Conservation (phyloP, 139 green algal species). For the Micractinium conductrix region DNA sequence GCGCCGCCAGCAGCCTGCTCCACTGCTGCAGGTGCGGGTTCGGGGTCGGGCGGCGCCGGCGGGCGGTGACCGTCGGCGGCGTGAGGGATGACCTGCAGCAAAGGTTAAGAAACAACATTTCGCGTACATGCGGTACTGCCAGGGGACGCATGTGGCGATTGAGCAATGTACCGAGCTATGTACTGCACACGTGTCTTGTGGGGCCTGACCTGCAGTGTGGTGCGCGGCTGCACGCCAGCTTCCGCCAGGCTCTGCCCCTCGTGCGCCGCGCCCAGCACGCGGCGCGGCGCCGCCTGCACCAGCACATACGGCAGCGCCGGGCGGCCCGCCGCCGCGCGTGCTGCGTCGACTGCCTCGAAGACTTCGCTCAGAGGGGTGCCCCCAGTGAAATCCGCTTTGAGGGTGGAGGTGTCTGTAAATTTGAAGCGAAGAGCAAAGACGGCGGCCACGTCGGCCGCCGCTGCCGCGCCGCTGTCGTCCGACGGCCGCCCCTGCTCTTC, state of each 20-base stretch:
- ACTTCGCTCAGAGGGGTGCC: constrained; percentile 13
- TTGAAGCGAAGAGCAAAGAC: constrained; percentile 13
- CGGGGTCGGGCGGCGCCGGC: not conserved
- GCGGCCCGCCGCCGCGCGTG: not conserved
- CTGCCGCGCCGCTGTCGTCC: not conserved
- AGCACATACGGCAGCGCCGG: constrained; percentile 22
- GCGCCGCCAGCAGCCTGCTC: not conserved
- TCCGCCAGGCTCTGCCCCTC: constrained; percentile 1
- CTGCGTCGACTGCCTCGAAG: constrained; percentile 15
- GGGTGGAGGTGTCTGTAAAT: not conserved
- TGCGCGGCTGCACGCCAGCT: constrained; percentile 19
- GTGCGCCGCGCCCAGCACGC: constrained; percentile 10
- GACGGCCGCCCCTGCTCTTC: not conserved
- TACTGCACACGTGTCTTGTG: too few species aligned
- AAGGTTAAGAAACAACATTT: too few species aligned
- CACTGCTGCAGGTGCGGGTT: not conserved
- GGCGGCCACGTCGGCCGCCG: not conserved
- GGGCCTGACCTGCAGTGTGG: constrained; percentile 27
- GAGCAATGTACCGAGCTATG: too few species aligned
- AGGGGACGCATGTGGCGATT: too few species aligned
- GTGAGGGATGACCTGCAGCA: constrained; percentile 8
- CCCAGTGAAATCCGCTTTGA: not conserved
- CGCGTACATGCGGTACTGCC: too few species aligned
- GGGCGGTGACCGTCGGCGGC: not conserved
- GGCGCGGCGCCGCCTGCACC: not conserved